These are phyloP conservation scores for Entophlyctis luteolus DNA, from an alignment of 192 early-diverging fungal species.

Conservation along the genomic window DNA sequence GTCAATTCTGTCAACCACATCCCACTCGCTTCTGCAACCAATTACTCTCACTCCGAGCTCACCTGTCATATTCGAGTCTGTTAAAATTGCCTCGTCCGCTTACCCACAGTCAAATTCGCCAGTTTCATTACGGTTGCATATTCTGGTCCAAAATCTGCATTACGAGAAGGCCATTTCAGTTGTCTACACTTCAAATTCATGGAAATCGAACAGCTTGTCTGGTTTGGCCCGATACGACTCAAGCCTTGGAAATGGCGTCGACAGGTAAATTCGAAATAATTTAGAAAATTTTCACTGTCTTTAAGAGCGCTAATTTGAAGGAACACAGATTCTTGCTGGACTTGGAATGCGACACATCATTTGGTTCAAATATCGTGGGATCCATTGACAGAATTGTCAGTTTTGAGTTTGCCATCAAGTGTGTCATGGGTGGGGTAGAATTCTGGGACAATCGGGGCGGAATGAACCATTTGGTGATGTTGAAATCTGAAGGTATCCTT, in stretches of 20 bases:
- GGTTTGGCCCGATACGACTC: slow-evolving; percentile 57
- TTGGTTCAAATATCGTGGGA: too few species aligned
- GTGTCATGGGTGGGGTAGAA: slow-evolving; percentile 67
- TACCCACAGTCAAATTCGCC: too few species aligned
- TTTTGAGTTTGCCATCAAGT: slow-evolving; percentile 50
- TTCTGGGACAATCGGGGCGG: slow-evolving; percentile 79
- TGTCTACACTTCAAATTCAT: slow-evolving; percentile 77
- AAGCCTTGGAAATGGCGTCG: slow-evolving; percentile 40
- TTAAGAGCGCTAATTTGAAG: too few species aligned
- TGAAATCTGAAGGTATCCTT: slow-evolving; percentile 3
- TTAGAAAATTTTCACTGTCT: too few species aligned
- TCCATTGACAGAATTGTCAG: slow-evolving; percentile 4
- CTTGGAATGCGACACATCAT: slow-evolving; percentile 52
- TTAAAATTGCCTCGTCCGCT: slow-evolving; percentile 36
- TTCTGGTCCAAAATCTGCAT: slow-evolving; percentile 79
- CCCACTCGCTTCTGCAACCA: slow-evolving; percentile 5
- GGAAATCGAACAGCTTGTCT: slow-evolving; percentile 57
- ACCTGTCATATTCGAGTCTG: slow-evolving; percentile 17
- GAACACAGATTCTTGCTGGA: slow-evolving; percentile 66
- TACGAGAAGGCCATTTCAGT: slow-evolving; percentile 80
- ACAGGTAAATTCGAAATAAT: too few species aligned
- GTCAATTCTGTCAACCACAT: slow-evolving; percentile 16
- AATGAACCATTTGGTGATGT: slow-evolving; percentile 16
- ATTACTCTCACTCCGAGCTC: background rate
- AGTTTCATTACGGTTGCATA: slow-evolving; percentile 19